Evolutionary conservation across 2,329 filamentous ascomycete species (phyloP).

Genomic region (Pestalotiopsis sp.): DNA sequence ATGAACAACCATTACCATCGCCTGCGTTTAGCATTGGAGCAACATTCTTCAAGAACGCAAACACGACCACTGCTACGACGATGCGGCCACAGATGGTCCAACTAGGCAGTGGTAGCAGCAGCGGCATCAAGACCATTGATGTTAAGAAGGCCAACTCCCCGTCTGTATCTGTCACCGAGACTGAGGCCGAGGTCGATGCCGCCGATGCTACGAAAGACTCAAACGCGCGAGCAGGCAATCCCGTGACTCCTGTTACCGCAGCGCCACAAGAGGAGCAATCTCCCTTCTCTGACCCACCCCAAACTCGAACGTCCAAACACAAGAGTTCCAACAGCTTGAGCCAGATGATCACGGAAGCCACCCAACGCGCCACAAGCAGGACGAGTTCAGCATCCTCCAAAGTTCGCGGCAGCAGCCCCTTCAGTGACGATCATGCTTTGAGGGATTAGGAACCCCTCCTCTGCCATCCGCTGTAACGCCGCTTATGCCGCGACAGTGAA

Average conservation of each 20-base stretch:
- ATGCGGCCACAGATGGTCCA: conserved; percentile 62
- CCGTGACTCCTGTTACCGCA: conserved; percentile 50
- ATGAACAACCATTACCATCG: conserved; percentile 45
- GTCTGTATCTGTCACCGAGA: conserved; percentile 19
- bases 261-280: conserved; percentile 54
- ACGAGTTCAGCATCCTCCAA: conserved; percentile 21
- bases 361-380: conserved; percentile 39
- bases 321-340: conserved; percentile 51
- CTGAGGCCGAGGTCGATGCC: conserved; percentile 20
- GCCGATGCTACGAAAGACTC: conserved; percentile 35
- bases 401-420: conserved; percentile 28
- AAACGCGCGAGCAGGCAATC: conserved; percentile 26
- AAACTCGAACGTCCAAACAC: conserved; percentile 23
- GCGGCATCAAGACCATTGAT: conserved; percentile 40
- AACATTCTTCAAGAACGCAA: conserved; percentile 68
- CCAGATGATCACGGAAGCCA: conserved; percentile 57
- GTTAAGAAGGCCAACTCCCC: conserved; percentile 25
- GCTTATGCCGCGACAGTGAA: background rate
- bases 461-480: background rate
- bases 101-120: conserved; percentile 45
- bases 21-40: conserved; percentile 67
- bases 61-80: conserved; percentile 56
- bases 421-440: conserved; percentile 33
- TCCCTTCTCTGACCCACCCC: conserved; percentile 60
- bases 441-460: conserved; percentile 22